phyloP scores from a whole-genome alignment of 345 rosid species.

The Physaria fendleri region DNA sequence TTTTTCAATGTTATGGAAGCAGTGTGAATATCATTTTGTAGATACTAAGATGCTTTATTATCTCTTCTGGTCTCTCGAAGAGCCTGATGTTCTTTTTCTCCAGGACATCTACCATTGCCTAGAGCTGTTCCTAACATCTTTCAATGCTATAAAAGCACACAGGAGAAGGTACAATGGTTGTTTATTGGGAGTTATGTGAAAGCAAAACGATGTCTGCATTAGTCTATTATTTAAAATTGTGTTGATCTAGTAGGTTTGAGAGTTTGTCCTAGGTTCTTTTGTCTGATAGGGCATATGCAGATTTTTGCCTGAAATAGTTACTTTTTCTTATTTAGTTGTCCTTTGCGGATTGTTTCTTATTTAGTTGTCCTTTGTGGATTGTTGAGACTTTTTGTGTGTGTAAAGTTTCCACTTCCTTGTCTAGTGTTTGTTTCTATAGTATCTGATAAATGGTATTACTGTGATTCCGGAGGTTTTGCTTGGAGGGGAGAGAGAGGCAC shows the following conservation, averaged over 20 bases:
- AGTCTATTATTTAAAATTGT: not conserved
- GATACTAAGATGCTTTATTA: slow-evolving; percentile 8
- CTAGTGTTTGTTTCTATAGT: not conserved
- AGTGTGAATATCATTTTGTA: not conserved
- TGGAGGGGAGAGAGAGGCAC: slow-evolving; percentile 24
- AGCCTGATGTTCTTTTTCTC: slow-evolving; percentile 79
- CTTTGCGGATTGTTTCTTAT: too few species aligned
- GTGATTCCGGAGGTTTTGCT: slow-evolving; percentile 27
- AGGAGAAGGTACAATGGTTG: slow-evolving; percentile 99
- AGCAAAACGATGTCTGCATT: slow-evolving; percentile 15
- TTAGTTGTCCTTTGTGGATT: too few species aligned
- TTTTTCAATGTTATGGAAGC: not conserved
- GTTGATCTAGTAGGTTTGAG: not conserved
- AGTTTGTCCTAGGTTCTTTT: not conserved
- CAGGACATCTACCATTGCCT: slow-evolving; percentile 80
- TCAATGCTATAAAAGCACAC: slow-evolving; percentile 78
- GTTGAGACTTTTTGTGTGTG: too few species aligned
- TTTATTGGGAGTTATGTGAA: slow-evolving; percentile 50
- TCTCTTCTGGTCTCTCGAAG: slow-evolving; percentile 31
- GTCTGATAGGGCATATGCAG: not conserved
- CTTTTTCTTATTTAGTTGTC: not conserved
- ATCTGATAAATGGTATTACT: slow-evolving; percentile 21
- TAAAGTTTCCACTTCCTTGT: not conserved
- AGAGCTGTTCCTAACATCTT: slow-evolving; percentile 77
- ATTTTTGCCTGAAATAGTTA: slow-evolving; percentile 1